phyloP scores from a whole-genome alignment of 441 rosid species.

The Eutrema salsugineum region DNA sequence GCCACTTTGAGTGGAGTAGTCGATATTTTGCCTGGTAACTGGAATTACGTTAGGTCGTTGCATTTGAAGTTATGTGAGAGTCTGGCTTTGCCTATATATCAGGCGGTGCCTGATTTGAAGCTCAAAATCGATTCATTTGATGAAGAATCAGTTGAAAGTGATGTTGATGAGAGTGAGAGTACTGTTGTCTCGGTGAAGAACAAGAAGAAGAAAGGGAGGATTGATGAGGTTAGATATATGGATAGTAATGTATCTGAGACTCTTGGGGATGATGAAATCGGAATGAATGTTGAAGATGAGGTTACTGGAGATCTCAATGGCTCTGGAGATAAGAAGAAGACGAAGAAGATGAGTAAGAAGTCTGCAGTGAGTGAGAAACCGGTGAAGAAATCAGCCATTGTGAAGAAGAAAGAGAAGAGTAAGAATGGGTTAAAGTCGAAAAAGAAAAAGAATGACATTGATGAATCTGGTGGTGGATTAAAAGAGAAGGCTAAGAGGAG shows the following conservation, averaged over 20 bases:
- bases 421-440: not conserved
- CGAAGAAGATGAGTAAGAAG: not conserved
- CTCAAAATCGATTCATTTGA: conserved; percentile 46
- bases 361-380: conserved; percentile 27
- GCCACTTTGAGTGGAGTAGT: conserved; percentile 56
- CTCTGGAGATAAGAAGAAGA: not conserved
- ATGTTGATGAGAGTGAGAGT: conserved; percentile 24
- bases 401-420: not conserved
- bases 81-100: conserved; percentile 69
- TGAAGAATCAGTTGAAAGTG: conserved; percentile 12
- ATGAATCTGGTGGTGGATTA: not conserved
- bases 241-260: conserved; percentile 37
- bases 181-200: conserved; percentile 34
- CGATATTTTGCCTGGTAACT: conserved; percentile 59
- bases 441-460: not conserved
- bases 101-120: conserved; percentile 63
- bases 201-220: conserved; percentile 54
- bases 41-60: conserved; percentile 66
- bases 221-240: conserved; percentile 65
- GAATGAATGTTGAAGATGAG: conserved; percentile 2
- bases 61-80: conserved; percentile 79
- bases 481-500: not conserved
- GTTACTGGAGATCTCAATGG: not conserved
- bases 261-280: conserved; percentile 37
- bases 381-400: conserved; percentile 17